phyloP scores from a whole-genome alignment of 1,284 basidiomycete species.

The Mycosarcoma mackinlayi region DNA sequence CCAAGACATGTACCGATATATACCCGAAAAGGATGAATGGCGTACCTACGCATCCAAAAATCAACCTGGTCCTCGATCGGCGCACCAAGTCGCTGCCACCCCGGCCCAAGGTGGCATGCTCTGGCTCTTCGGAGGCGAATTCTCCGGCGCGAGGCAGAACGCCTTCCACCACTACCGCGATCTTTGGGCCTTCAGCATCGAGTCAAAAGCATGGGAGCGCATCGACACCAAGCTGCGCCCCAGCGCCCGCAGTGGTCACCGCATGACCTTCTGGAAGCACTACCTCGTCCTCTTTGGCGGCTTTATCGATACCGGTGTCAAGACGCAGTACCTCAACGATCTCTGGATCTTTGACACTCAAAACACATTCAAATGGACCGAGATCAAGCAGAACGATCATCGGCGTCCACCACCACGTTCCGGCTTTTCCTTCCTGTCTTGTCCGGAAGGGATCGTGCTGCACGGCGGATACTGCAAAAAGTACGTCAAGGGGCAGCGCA shows the following conservation, averaged over 20 bases:
- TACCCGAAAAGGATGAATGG: conserved; percentile 64
- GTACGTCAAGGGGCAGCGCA: conserved; percentile 85
- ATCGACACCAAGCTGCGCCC: conserved; percentile 87
- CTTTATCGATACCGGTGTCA: conserved; percentile 81
- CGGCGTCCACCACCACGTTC: conserved; percentile 55
- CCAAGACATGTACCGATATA: conserved; percentile 65
- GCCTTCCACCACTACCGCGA: conserved; percentile 92
- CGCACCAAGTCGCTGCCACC: conserved; percentile 64
- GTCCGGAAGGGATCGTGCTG: conserved; percentile 82
- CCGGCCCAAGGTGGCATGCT: conserved; percentile 64
- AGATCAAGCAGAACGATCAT: conserved; percentile 73
- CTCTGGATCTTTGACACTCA: conserved; percentile 85
- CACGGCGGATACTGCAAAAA: conserved; percentile 94
- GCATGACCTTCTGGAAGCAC: conserved; percentile 92
- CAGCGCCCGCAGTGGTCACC: conserved; percentile 81
- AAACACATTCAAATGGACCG: conserved; percentile 86
- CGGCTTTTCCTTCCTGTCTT: conserved; percentile 87
- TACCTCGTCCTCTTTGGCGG: conserved; percentile 84
- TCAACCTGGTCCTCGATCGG: conserved; percentile 66
- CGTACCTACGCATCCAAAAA: conserved; percentile 60
- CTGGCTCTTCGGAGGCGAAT: conserved; percentile 68
- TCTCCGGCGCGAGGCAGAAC: conserved; percentile 83
- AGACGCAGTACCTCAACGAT: conserved; percentile 86
- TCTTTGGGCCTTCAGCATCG: conserved; percentile 64
- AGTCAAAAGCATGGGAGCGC: conserved; percentile 80